Conservation (phyloP, 116 monocot genomes). For the Papilionanthe hybrid region DNA sequence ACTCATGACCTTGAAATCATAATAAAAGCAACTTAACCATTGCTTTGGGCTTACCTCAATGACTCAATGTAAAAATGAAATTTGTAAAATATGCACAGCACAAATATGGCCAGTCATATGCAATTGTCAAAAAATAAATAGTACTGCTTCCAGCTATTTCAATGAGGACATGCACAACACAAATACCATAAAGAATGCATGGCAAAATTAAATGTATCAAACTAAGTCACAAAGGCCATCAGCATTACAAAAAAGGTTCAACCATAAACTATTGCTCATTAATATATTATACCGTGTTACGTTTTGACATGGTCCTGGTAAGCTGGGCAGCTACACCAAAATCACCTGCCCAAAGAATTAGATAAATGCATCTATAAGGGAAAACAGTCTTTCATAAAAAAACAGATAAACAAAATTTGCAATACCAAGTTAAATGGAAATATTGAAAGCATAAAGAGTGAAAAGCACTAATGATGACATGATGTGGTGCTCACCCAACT, state of each 20-base stretch:
- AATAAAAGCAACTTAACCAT: not conserved
- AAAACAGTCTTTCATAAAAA: not conserved
- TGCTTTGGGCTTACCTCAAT: not conserved
- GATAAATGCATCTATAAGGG: not conserved
- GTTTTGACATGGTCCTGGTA: slow-evolving; percentile 99
- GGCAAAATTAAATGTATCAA: not conserved
- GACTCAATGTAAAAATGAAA: not conserved
- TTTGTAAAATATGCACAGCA: not conserved
- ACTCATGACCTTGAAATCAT: slow-evolving; percentile 6
- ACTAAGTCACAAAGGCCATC: not conserved
- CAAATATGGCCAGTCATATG: not conserved
- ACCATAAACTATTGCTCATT: not conserved
- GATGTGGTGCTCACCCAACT: slow-evolving; percentile 74
- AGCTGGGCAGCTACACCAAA: slow-evolving; percentile 99
- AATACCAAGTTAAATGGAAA: slow-evolving; percentile 6
- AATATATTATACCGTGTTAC: slow-evolving; percentile 74
- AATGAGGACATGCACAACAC: not conserved
- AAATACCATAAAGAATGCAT: not conserved
- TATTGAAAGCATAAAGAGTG: not conserved
- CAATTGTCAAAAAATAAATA: not conserved
- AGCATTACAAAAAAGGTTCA: not conserved
- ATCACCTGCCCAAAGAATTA: slow-evolving; percentile 62
- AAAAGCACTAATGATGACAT: not conserved
- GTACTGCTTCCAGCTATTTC: not conserved
- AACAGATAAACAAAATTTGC: not conserved